phyloP scores from a whole-genome alignment of 2,329 filamentous ascomycete genomes.

The Cercospora sp. region DNA sequence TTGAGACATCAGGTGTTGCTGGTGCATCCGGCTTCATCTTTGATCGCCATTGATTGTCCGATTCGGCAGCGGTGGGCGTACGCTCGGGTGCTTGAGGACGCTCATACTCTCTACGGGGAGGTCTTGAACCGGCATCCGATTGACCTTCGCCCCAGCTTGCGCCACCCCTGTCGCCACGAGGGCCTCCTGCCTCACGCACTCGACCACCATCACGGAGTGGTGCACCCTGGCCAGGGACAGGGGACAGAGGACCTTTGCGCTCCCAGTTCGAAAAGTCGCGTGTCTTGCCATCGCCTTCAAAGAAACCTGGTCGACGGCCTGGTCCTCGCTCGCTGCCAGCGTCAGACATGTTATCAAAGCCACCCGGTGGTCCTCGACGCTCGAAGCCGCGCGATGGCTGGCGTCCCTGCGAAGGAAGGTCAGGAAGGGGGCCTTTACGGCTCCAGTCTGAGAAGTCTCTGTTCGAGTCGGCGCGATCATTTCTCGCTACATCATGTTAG shows the following conservation, averaged over 20 bases:
- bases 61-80: constrained; percentile 80
- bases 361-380: constrained; percentile 19
- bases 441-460: constrained; percentile 89
- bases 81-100: constrained; percentile 63
- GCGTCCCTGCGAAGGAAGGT: constrained; percentile 58
- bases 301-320: constrained; percentile 65
- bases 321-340: constrained; percentile 53
- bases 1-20: constrained; percentile 70
- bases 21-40: constrained; percentile 84
- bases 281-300: constrained; percentile 70
- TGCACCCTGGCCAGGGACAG: constrained; percentile 52
- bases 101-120: constrained; percentile 73
- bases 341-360: constrained; percentile 48
- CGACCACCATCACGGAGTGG: constrained; percentile 58
- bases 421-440: constrained; percentile 84
- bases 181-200: constrained; percentile 57
- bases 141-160: constrained; percentile 72
- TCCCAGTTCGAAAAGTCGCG: constrained; percentile 91
- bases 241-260: constrained; percentile 85
- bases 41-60: constrained; percentile 88
- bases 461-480: constrained; percentile 65
- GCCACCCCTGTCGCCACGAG: constrained; percentile 53
- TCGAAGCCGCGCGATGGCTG: constrained; percentile 49
- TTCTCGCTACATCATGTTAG: constrained; percentile 26
- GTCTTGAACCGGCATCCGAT: constrained; percentile 74